These are phyloP conservation scores for Amanita molliuscula DNA, from an alignment of 768 basidiomycete species.

Conservation along the genomic window DNA sequence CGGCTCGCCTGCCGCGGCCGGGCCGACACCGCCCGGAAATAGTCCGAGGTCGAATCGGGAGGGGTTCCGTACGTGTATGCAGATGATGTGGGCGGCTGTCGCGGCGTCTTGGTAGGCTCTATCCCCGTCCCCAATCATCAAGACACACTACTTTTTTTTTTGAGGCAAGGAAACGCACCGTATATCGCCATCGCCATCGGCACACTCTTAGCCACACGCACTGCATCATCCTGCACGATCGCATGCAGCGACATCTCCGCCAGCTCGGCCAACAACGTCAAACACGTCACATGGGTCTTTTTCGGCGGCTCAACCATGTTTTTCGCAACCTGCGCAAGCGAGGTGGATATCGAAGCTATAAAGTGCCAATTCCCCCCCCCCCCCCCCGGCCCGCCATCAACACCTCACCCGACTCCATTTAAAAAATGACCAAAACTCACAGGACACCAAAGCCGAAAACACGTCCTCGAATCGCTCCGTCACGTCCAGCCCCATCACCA, in stretches of 20 bases:
- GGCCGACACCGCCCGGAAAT: conserved; percentile 33
- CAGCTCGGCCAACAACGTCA: conserved; percentile 47
- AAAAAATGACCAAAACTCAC: conserved; percentile 27
- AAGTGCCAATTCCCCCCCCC: too few species aligned
- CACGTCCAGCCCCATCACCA: conserved; percentile 74
- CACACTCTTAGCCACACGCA: conserved; percentile 12
- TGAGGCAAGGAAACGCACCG: conserved; percentile 12
- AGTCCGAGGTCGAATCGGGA: conserved; percentile 46
- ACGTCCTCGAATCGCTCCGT: conserved; percentile 43
- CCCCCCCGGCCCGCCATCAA: too few species aligned
- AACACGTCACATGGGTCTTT: conserved; percentile 46
- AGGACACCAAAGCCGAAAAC: conserved; percentile 43
- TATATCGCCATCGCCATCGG: conserved; percentile 13
- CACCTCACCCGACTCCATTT: neutral
- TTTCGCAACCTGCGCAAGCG: conserved; percentile 39
- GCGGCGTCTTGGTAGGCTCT: conserved; percentile 22
- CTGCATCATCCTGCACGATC: neutral
- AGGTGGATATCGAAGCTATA: conserved; percentile 17
- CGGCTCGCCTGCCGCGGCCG: conserved; percentile 51
- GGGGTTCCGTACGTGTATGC: conserved; percentile 28
- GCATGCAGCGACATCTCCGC: conserved; percentile 27
- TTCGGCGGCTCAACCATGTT: conserved; percentile 54
- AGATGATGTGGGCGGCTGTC: conserved; percentile 36
- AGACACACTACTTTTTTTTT: too few species aligned
- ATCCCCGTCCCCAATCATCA: too few species aligned